Base-by-base conservation (phyloP, 257 asterid species). In the Ligustrum vulgare region DNA sequence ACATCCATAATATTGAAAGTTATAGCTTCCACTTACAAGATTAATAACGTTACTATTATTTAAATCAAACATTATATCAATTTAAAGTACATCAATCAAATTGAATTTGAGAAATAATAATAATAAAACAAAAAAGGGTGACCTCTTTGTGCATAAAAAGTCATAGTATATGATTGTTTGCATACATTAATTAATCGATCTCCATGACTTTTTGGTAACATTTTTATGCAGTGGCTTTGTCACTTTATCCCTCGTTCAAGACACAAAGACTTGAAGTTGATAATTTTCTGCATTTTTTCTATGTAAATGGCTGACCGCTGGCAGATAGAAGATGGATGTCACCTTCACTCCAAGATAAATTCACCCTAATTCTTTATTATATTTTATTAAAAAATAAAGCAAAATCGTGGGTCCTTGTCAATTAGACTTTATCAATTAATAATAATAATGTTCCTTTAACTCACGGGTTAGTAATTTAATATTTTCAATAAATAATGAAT, bases 161-260 rank as follows among this genome's bases (percentile, higher is more conserved):
- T 39, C 45, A 8, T 67, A 13, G 28, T 78, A 74, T 69, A 85
- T 78, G 68, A 82, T 78, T 84, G 82, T 80, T 70, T 75, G 37
- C 82, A 65, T 39, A 67, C 70, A 70, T 74, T 66, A 11, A 45
- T 34, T 25, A 22, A 72, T 78, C 47, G n/a, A 2, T 39, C 4
- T 49, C 32, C 69, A 4, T 58, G 12, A 6, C 76, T 71, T 86
- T 82, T 83, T 80, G 84, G 23, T 51, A 13, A 51, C 78, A 51
- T 51, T 79, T 82, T 81, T 69, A 72, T 25, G 41, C 60, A 80
- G 12, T 80, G 74, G 82, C 80, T 76, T 69, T 75, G 71, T 37
- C 58, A 86, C 86, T 78, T 76, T 82, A 74, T 69, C 84, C 69
- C 36, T 79, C 74, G 18, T 79, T 62, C 45, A 80, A 82, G 75